Conservation (phyloP, 2,329 filamentous ascomycete species). For the Coleophoma crateriformis region DNA sequence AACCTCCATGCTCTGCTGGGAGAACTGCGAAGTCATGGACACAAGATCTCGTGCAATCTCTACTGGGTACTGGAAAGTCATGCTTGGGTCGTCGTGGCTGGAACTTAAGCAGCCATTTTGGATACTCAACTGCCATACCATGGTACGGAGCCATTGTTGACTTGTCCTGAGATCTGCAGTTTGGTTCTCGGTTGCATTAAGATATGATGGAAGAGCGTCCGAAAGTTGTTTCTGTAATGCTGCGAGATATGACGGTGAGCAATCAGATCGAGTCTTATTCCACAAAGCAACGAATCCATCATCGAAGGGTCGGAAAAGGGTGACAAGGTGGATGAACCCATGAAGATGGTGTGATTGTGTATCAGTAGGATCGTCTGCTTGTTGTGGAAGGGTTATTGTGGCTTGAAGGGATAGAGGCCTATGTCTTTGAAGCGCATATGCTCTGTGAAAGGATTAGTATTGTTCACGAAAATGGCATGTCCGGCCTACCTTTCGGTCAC, state of each 20-base stretch:
- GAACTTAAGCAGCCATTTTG: conserved; percentile 47
- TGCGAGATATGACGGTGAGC: conserved; percentile 50
- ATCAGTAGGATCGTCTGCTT: conserved; percentile 55
- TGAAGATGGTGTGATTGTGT: conserved; percentile 46
- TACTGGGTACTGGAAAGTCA: conserved; percentile 59
- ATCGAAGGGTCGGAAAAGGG: conserved; percentile 61
- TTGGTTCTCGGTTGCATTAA: conserved; percentile 45
- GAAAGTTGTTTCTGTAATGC: conserved; percentile 57
- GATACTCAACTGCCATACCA: conserved; percentile 56
- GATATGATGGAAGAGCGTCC: conserved; percentile 45
- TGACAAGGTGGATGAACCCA: conserved; percentile 54
- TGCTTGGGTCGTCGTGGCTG: conserved; percentile 41
- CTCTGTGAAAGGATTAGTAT: conserved; percentile 32
- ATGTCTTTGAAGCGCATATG: conserved; percentile 66
- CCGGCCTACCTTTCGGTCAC: conserved; percentile 58
- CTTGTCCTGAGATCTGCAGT: conserved; percentile 50
- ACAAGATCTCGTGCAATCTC: conserved; percentile 57
- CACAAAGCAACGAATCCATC: conserved; percentile 58
- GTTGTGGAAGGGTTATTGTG: conserved; percentile 59
- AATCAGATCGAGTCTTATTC: conserved; percentile 58
- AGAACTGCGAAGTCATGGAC: conserved; percentile 65
- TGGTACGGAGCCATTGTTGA: conserved; percentile 61
- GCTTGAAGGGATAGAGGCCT: conserved; percentile 66
- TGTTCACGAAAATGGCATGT: neutral
- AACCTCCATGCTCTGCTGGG: conserved; percentile 67